Base-by-base conservation (phyloP, 2,329 filamentous ascomycete genomes). In the Cladosporium phlei region DNA sequence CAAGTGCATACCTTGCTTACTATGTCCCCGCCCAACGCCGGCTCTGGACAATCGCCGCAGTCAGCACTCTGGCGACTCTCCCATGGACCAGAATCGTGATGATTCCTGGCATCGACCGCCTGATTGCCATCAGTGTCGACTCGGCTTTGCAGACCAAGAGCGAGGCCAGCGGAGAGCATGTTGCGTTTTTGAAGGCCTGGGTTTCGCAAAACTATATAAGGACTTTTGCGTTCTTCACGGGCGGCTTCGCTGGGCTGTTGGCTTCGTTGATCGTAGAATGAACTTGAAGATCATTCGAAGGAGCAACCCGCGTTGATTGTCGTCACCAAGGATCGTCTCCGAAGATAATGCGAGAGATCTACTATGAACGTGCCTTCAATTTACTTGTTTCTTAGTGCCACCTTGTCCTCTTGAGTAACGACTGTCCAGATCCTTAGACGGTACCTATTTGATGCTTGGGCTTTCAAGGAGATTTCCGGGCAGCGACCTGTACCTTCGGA, bases 91-190 rank as follows among this genome's bases (percentile, higher is more conserved):
- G 32, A 16, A 14, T 50, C 12, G 45, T 50, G 9, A 54, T 54
- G 52, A 39, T 50, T 25, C 39, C 39, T 4, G 52, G 52, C 3
- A 54, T 54, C 25, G 21, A 47, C n/a, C 46, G 52, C 14, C 12
- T 54, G 28, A 45, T 52, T 14, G 47, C 29, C 2, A 37, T 54
- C 6, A 37, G 32, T 11, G 37, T 24, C 11, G 46, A 50, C 14
- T 35, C 28, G 3, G 20, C 17, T 25, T 30, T 39, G 34, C 47
- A 52, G 46, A 38, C 46, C 27, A 52, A 52, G 37, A 46, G 47
- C 8, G 47, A 34, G 9, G 38, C 19, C 1, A 52, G 38, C 11
- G 50, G 50, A 5, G 52, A 54, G 38, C 47, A 43, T 19, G 6
- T 49, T 10, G 22, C 24, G 12, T 34, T 54, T 45, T 27, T 54